These are phyloP conservation scores for grape (Vitis vinifera) DNA, from an alignment of 164 flowering plant species.

Conservation along the genomic window DNA sequence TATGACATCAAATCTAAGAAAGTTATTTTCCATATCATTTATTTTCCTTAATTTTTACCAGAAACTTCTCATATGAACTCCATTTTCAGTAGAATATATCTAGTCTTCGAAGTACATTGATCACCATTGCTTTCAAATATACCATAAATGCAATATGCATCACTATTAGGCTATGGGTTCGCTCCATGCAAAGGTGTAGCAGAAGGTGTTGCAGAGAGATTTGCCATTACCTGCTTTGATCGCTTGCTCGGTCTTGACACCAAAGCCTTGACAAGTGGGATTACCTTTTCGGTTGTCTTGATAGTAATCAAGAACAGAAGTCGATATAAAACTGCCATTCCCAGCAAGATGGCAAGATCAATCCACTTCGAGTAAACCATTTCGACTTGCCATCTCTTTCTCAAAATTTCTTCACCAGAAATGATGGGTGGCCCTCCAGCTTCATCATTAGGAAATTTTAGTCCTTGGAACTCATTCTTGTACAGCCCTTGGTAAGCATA, in stretches of 20 bases:
- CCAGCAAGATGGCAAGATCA: constrained; percentile 25
- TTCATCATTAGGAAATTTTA: constrained; percentile 9
- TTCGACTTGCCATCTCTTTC: constrained; percentile 24
- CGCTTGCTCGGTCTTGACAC: constrained; percentile 4
- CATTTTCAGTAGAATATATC: no score
- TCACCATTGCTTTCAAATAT: no score
- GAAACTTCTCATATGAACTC: no score
- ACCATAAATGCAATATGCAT: no score
- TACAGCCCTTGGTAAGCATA: constrained; percentile 35
- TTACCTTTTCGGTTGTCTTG: constrained; percentile 19
- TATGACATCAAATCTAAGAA: no score
- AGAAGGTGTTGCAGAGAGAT: neutral
- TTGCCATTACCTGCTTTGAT: neutral
- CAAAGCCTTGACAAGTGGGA: constrained; percentile 4
- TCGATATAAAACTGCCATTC: constrained; percentile 26
- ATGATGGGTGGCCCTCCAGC: constrained; percentile 2
- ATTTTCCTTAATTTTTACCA: no score
- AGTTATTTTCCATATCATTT: no score
- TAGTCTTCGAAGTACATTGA: no score
- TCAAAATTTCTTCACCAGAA: constrained; percentile 18
- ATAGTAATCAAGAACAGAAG: constrained; percentile 22
- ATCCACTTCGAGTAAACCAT: constrained; percentile 32
- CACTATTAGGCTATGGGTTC: neutral
- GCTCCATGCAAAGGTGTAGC: neutral
- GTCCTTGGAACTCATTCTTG: constrained; percentile 42